These are phyloP conservation scores for Tricholomella constricta DNA, from an alignment of 768 basidiomycete species.

Conservation along the genomic window DNA sequence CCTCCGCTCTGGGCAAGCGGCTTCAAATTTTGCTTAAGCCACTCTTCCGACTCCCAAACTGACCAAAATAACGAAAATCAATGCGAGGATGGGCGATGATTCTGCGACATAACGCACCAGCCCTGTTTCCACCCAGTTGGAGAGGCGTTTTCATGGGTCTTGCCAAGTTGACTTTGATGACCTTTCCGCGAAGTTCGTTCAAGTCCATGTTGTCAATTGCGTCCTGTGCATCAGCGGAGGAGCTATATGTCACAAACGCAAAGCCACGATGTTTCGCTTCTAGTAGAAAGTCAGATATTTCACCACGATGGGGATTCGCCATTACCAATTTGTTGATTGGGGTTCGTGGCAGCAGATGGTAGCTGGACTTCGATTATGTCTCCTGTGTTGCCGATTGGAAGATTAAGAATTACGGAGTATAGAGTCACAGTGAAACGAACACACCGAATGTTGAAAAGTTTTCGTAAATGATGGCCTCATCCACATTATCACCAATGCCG, in stretches of 20 bases:
- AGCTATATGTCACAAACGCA: conserved; percentile 87
- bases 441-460: conserved; percentile 87
- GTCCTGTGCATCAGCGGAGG: conserved; percentile 84
- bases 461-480: conserved; percentile 76
- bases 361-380: conserved; percentile 93
- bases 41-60: conserved; percentile 98
- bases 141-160: conserved; percentile 75
- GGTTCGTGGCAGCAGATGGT: conserved; percentile 76
- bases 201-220: conserved; percentile 99
- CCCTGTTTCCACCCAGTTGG: conserved; percentile 72
- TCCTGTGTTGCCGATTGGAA: conserved; percentile 46
- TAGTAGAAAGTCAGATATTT: conserved; percentile 9
- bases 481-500: conserved; percentile 80
- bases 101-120: conserved; percentile 50
- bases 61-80: neutral
- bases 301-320: conserved; percentile 1
- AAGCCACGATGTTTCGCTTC: conserved; percentile 90
- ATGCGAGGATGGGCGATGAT: neutral
- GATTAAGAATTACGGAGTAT: neutral
- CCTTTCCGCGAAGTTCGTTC: conserved; percentile 80
- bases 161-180: conserved; percentile 83
- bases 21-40: conserved; percentile 82
- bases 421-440: conserved; percentile 21
- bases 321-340: conserved; percentile 59
- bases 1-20: conserved; percentile 77